These are phyloP conservation scores for Leccinum fibrillosum DNA, from an alignment of 768 basidiomycete genomes.

Conservation along the genomic window DNA sequence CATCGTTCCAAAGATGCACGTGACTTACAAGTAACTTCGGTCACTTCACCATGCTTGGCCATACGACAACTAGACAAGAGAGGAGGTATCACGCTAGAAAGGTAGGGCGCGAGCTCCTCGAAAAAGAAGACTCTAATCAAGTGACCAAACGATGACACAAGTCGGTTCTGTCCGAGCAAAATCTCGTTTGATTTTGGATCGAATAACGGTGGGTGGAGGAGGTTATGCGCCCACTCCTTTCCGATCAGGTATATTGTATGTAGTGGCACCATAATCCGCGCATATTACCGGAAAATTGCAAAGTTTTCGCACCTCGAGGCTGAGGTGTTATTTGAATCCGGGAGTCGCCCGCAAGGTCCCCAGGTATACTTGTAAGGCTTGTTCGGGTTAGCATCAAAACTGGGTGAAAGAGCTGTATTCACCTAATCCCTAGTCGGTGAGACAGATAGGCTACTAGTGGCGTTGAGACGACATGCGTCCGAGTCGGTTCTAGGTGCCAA, in stretches of 20 bases:
- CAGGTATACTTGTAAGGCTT: slow-evolving; percentile 1
- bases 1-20: neutral
- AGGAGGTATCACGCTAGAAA: slow-evolving; percentile 81
- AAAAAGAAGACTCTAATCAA: slow-evolving; percentile 3
- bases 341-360: neutral
- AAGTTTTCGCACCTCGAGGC: slow-evolving; percentile 9
- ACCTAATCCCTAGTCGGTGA: neutral
- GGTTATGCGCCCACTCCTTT: neutral
- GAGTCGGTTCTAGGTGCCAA: no score
- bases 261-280: slow-evolving; percentile 2
- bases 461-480: no score
- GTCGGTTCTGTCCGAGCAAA: slow-evolving; percentile 24
- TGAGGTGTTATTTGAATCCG: neutral
- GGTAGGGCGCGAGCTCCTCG: slow-evolving; percentile 84
- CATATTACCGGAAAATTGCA: slow-evolving; percentile 6
- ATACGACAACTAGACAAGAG: slow-evolving; percentile 82
- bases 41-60: slow-evolving; percentile 70
- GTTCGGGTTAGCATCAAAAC: neutral
- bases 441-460: neutral
- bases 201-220: neutral
- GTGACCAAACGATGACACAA: neutral
- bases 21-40: slow-evolving; percentile 40
- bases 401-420: neutral
- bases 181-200: neutral
- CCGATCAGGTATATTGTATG: slow-evolving; percentile 8